A percentile compares a stretch with the other conserved stretches of the same genome.
Conservation (phyloP, 108 stramenopile genomes). For the Conticribra weissflogii region DNA sequence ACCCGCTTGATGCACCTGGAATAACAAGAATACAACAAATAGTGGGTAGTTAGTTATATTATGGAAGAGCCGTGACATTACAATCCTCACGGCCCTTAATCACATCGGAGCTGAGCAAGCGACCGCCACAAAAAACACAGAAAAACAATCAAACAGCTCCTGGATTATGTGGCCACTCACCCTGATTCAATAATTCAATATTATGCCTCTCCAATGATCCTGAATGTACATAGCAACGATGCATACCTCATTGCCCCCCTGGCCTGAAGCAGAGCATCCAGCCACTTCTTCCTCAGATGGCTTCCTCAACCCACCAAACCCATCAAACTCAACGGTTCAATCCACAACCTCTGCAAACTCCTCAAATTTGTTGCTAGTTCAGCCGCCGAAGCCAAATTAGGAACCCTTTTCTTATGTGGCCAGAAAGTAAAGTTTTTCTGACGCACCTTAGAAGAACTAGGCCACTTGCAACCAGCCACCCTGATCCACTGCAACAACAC, state of each 20-base stretch:
- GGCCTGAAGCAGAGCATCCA: neutral
- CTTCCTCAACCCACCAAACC: constrained; percentile 9
- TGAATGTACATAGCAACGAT: neutral
- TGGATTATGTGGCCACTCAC: neutral
- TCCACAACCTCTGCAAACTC: constrained; percentile 5
- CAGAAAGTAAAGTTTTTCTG: constrained; percentile 26
- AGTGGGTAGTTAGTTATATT: neutral
- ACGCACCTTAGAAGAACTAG: constrained; percentile 23
- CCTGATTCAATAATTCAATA: neutral
- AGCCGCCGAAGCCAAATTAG: constrained; percentile 50
- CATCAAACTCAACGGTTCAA: constrained; percentile 19
- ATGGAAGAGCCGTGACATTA: neutral
- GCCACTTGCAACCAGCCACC: constrained; percentile 52
- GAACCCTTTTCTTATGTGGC: constrained; percentile 35
- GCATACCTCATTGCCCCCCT: neutral
- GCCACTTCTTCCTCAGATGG: neutral
- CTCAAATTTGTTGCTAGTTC: constrained; percentile 25
- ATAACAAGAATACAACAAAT: neutral
- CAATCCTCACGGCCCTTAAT: neutral
- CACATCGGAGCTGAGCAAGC: neutral
- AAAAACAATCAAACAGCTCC: neutral
- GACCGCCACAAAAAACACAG: neutral
- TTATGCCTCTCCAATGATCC: neutral
- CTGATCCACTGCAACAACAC: constrained; percentile 43
- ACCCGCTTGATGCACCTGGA: constrained; percentile 4